These are phyloP conservation scores for Echites panduratus DNA, from an alignment of 257 asterid genomes.

Conservation along the genomic window DNA sequence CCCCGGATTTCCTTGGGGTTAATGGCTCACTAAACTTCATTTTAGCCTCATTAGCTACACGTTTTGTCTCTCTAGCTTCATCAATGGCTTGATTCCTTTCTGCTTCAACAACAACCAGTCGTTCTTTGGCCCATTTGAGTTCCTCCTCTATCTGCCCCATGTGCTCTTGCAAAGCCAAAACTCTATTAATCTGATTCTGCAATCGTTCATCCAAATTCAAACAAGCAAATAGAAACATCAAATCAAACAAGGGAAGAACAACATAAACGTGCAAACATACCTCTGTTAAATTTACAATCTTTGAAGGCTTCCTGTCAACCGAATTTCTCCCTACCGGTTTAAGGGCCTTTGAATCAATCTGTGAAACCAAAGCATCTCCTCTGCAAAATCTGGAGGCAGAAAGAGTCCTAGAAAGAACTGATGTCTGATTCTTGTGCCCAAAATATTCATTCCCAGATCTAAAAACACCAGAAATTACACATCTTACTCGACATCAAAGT, in stretches of 20 bases:
- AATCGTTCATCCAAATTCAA: conserved; percentile 3
- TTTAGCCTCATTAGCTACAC: conserved; percentile 26
- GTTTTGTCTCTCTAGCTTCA: conserved; percentile 36
- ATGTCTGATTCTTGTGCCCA: conserved; percentile 39
- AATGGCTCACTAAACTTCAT: conserved; percentile 19
- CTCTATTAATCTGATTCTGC: conserved; percentile 29
- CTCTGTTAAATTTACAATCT: conserved; percentile 33
- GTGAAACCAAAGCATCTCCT: conserved; percentile 47
- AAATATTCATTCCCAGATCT: conserved; percentile 54
- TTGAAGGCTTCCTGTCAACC: conserved; percentile 40
- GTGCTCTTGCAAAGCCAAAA: conserved; percentile 37
- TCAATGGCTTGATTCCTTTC: conserved; percentile 38
- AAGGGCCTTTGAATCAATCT: conserved; percentile 54
- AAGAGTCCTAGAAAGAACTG: conserved; percentile 50
- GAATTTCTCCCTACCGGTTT: conserved; percentile 42
- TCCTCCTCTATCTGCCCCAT: conserved; percentile 51
- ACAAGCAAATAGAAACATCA: not conserved
- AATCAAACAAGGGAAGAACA: not conserved
- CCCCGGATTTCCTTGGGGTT: conserved; percentile 25
- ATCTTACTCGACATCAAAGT: conserved; percentile 15
- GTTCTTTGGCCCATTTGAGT: conserved; percentile 37
- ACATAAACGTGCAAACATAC: conserved; percentile 17
- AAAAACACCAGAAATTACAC: conserved; percentile 17
- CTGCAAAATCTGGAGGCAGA: conserved; percentile 70
- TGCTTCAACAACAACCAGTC: conserved; percentile 19